Base-by-base conservation (phyloP, 805 yeast species). In the Myxozyma sirexii region DNA sequence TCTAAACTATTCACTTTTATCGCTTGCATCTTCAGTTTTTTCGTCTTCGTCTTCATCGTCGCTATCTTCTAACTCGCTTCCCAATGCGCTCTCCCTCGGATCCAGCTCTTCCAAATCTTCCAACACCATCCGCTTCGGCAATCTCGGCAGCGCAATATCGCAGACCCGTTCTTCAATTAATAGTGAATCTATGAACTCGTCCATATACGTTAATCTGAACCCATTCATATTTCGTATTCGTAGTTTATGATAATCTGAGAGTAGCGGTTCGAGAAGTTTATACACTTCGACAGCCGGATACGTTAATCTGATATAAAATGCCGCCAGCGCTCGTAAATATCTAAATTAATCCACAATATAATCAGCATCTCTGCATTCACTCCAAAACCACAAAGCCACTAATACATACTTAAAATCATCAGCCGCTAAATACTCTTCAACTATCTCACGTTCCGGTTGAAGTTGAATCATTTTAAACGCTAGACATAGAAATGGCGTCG, bases 381-480 rank as follows among this genome's bases (percentile, higher is more conserved):
- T 29, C 33, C 10, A 6, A 29, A 29, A 7, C 6, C 10, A 29
- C 33, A 29, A n/a, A 29, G n/a, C n/a, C n/a, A n/a, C n/a, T 15
- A 19, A 23, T 26, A 42, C 65, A 31, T 46, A 91, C 72, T 90
- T 89, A 79, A 92, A 92, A 56, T 86, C 84, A 51, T 77, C 74
- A 67, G 92, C 94, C 1, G 71, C 71, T 12, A 87, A 73, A 63
- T 82, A 79, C 55, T 84, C 79, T 17, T 75, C 69, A 1, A 88
- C 69, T 3, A 89, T 82, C 3, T 83, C 88, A 10, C 69, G 68
- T 1, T 79, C 67, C 0, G 97, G 97, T 62, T 83, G 83, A 17
- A 94, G 72, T 71, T 93, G 96, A 3, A 92, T 77, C 59, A 93
- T 71, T 64, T 93, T 84, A 68, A 90, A 82, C 35, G 90, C 72